phyloP scores from a whole-genome alignment of 306 rosid species.

The Glycine latifolia region DNA sequence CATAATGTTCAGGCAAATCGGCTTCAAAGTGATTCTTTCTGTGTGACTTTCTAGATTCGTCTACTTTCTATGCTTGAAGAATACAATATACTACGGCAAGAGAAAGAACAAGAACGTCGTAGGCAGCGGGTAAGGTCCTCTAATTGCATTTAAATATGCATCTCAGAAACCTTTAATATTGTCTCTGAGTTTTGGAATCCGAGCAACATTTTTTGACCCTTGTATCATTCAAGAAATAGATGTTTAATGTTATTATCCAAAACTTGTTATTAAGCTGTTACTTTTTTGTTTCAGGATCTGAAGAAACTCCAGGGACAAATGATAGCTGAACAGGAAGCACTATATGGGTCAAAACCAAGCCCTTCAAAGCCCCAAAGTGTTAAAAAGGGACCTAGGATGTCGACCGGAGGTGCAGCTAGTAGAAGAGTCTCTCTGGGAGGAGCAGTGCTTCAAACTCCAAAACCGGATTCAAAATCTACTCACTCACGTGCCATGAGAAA shows the following conservation, averaged over 20 bases:
- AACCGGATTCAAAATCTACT: constrained; percentile 68
- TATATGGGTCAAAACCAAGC: constrained; percentile 94
- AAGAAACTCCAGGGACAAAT: constrained; percentile 95
- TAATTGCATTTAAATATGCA: neutral
- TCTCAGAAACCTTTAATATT: neutral
- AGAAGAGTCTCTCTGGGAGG: constrained; percentile 86
- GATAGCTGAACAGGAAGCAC: constrained; percentile 96
- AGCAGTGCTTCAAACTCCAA: constrained; percentile 82
- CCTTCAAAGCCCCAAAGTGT: constrained; percentile 84
- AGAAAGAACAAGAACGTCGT: constrained; percentile 90
- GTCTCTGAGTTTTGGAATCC: constrained; percentile 13
- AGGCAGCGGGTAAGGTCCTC: constrained; percentile 82
- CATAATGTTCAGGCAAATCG: constrained; percentile 38
- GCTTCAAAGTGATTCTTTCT: constrained; percentile 43
- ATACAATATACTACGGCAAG: constrained; percentile 71
- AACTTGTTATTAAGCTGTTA: constrained; percentile 30
- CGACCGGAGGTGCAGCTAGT: constrained; percentile 78
- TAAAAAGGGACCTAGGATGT: constrained; percentile 78
- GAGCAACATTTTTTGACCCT: neutral
- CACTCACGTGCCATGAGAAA: constrained; percentile 67
- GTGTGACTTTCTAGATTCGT: constrained; percentile 60
- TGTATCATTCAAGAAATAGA: constrained; percentile 19
- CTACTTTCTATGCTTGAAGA: constrained; percentile 94
- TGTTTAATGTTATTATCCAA: neutral
- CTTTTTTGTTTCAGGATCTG: constrained; percentile 77